Base-by-base conservation (phyloP, 768 basidiomycete genomes). In the Termitomyces sp. region DNA sequence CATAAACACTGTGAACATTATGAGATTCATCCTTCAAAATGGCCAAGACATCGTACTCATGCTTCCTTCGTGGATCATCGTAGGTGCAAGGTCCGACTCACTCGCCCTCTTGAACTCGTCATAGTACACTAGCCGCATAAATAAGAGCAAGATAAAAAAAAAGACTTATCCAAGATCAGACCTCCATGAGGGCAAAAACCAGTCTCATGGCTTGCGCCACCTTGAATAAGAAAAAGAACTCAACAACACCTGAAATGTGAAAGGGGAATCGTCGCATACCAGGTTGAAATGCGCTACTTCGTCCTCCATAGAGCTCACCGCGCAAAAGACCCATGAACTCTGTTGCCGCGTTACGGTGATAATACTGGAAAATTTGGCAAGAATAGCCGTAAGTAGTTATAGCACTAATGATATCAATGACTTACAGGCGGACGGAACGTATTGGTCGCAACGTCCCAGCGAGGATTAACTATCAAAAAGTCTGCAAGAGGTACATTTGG, bases 261-360 rank as follows among this genome's bases (percentile, higher is more conserved):
- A 8, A 20, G 2, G 14, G 14, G 20, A 24, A 24, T 22, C 5
- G 26, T 31, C 14, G 37, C 61, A 46, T 59, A 73, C 85, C 84
- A 18, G 85, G 84, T 53, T 75, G 69, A 73, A 88, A 88, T 14
- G 71, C 78, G 59, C 86, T 85, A 58, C 80, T 81, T 26, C 85
- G 75, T 6, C 85, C 86, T 29, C 80, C 84, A 64, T 87, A 87
- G n/a, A n/a, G n/a, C 0, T 70, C 71, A 18, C 85, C 85, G 59
- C 81, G 82, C 39, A 87, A 66, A 32, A 86, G 70, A 1, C 84
- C 86, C 79, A 87, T 82, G 60, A 87, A 81, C 68, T 87, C 86
- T 1, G 79, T 81, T 0, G 82, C 72, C 24, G 78, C 74, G 64
- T 88, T 88, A 12, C 85, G 75, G 68, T 87, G 85, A 65, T 84